Conservation (phyloP, 2,329 filamentous ascomycete species). For the Alternaria sp. region DNA sequence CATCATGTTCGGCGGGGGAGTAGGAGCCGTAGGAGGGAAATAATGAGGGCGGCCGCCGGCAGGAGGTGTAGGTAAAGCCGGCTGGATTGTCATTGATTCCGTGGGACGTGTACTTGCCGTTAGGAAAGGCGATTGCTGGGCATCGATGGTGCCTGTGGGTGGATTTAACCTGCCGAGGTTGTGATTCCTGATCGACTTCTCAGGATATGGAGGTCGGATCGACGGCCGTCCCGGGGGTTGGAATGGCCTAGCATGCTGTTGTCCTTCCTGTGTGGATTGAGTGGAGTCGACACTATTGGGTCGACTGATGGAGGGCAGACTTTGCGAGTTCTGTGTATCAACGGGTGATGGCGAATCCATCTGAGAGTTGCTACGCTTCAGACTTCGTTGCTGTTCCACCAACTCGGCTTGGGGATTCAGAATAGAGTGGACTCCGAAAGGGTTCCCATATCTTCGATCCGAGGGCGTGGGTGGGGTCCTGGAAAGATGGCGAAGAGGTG, state of each 20-base stretch:
- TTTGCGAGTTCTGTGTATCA: slow-evolving; percentile 44
- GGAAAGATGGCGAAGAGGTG: slow-evolving; percentile 43
- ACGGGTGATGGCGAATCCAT: slow-evolving; percentile 51
- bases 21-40: slow-evolving; percentile 42
- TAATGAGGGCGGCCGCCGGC: slow-evolving; percentile 46
- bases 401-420: slow-evolving; percentile 53
- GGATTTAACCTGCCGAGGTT: slow-evolving; percentile 56
- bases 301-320: slow-evolving; percentile 44
- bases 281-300: slow-evolving; percentile 44
- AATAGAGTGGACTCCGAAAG: slow-evolving; percentile 54
- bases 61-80: slow-evolving; percentile 56
- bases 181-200: slow-evolving; percentile 60
- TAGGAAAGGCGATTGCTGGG: slow-evolving; percentile 57
- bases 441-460: slow-evolving; percentile 39
- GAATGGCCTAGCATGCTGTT: slow-evolving; percentile 29
- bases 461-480: slow-evolving; percentile 44
- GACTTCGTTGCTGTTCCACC: slow-evolving; percentile 35
- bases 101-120: slow-evolving; percentile 50
- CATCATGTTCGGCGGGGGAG: slow-evolving; percentile 35
- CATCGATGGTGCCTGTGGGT: slow-evolving; percentile 56
- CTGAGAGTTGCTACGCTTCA: slow-evolving; percentile 52
- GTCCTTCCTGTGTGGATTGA: slow-evolving; percentile 36
- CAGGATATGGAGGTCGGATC: slow-evolving; percentile 61
- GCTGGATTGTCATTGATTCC: slow-evolving; percentile 54
- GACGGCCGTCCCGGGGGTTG: slow-evolving; percentile 33